Conservation (phyloP, 306 rosid species). For the Lupinus albus region DNA sequence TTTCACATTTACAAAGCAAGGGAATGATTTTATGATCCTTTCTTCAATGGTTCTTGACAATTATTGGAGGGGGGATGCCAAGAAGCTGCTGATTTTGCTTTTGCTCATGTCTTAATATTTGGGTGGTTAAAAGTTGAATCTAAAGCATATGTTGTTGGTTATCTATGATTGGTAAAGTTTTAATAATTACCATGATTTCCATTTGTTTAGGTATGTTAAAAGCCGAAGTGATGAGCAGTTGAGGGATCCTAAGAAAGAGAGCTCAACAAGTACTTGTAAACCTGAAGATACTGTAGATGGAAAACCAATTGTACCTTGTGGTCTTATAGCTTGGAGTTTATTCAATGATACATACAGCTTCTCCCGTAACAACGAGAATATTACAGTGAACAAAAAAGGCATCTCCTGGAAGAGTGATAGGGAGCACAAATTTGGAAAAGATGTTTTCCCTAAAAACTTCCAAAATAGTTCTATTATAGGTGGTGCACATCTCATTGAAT, state of each 20-base stretch:
- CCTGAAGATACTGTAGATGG: slow-evolving; percentile 62
- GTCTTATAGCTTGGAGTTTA: slow-evolving; percentile 95
- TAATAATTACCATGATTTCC: slow-evolving; percentile 24
- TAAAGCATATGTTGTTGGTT: not conserved
- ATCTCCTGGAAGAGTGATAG: slow-evolving; percentile 93
- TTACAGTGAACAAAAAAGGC: slow-evolving; percentile 62
- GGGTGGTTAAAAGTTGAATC: not conserved
- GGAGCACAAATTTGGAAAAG: slow-evolving; percentile 80
- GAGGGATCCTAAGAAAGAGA: slow-evolving; percentile 31
- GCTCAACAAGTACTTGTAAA: slow-evolving; percentile 48
- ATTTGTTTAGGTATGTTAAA: slow-evolving; percentile 68
- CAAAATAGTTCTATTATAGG: slow-evolving; percentile 64
- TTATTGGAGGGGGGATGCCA: not conserved
- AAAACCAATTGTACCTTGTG: slow-evolving; percentile 73
- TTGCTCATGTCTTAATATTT: not conserved
- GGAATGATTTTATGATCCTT: slow-evolving; percentile 16
- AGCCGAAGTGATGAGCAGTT: slow-evolving; percentile 86
- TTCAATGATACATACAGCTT: slow-evolving; percentile 82
- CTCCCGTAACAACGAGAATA: slow-evolving; percentile 38
- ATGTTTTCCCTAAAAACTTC: slow-evolving; percentile 77
- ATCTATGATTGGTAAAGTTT: not conserved
- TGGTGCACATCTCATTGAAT: slow-evolving; percentile 43
- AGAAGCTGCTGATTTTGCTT: not conserved
- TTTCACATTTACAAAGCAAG: slow-evolving; percentile 10
- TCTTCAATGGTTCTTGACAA: slow-evolving; percentile 4